Base-by-base conservation (phyloP, 495 filamentous ascomycete species). In the Penicillium coffeae region DNA sequence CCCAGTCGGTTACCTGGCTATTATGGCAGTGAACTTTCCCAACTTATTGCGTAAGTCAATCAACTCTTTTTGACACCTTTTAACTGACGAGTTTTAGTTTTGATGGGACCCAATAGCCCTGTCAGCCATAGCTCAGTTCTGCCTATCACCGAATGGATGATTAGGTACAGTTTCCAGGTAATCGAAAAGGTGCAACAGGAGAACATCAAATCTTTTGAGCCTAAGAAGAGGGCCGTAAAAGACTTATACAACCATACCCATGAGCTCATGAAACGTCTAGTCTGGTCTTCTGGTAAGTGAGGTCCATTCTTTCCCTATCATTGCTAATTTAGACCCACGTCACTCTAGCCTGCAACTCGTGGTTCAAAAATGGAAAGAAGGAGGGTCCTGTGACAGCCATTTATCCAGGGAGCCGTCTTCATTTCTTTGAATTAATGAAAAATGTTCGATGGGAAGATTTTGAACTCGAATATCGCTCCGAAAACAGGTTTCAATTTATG, bases 31-130 rank as follows among this genome's bases (percentile, higher is more conserved):
- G 19, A 55, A 62, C 3, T 68, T 74, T 35, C 74, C 76, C 0
- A 78, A 78, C 46, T 72, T 68, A 14, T 71, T 79, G 45, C 70
- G 41, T 33, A 10, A 20, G 38, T 40, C 4, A 16, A 19, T 40
- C 15, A 40, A 16, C 38, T 10, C 38, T 19, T 19, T 16, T 19
- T 10, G 38, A 20, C 12, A 30, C 4, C n/a, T 30, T 40, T 9
- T 19, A 3, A 40, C 16, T 38, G 35, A 38, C 13, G 35, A 38
- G n/a, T 14, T 16, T 19, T 40, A 40, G 38, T 72, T 57, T 62
- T 84, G 34, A 68, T 73, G 21, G 83, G 82, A 3, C 81, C 81
- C 0, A 77, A 84, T 46, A 71, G 68, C 20, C 68, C 69, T 0
- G 68, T 79, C 8, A 73, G 77, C 1, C 74, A 73, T 30, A 79